Evolutionary conservation across 805 yeast genomes (phyloP).

Genomic region (Starmerella cellae): DNA sequence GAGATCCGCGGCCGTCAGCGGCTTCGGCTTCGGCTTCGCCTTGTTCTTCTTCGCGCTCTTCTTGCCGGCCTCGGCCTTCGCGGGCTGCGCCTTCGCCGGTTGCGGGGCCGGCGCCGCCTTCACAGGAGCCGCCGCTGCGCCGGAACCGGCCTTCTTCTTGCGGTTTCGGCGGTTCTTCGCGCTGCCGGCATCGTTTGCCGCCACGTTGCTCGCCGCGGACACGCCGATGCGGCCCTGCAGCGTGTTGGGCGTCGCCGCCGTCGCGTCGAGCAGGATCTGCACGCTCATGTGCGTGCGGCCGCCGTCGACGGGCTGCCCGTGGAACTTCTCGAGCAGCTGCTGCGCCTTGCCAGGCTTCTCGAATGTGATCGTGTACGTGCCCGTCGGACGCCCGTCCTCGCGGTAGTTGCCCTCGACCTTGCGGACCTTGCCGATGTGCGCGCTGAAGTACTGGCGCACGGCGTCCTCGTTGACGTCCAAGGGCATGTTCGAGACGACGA

Average conservation of each 20-base stretch:
- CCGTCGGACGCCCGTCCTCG: conserved; percentile 79
- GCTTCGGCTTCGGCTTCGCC: conserved; percentile 30
- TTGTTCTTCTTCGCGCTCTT: conserved; percentile 17
- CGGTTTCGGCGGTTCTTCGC: conserved; percentile 5
- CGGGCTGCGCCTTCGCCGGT: conserved; percentile 7
- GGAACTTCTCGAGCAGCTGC: conserved; percentile 67
- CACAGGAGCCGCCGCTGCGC: too few relatives aligned
- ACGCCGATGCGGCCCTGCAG: conserved; percentile 18
- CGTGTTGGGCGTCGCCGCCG: conserved; percentile 7
- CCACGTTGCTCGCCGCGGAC: conserved; percentile 1
- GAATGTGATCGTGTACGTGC: conserved; percentile 80
- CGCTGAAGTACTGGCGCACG: conserved; percentile 63
- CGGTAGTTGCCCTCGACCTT: conserved; percentile 64
- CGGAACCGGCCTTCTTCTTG: conserved; percentile 9
- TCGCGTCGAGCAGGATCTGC: conserved; percentile 61
- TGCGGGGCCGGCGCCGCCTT: conserved; percentile 7
- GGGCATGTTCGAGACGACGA: conserved; percentile 62
- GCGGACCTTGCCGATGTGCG: conserved; percentile 75
- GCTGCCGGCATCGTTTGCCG: conserved; percentile 6
- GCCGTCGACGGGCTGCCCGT: conserved; percentile 86
- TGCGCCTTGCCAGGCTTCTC: conserved; percentile 54
- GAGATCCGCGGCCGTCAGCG: conserved; percentile 79
- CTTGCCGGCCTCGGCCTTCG: conserved; percentile 14
- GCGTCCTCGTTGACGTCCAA: conserved; percentile 22
- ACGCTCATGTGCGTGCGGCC: conserved; percentile 64